These are phyloP conservation scores for Boletellus deceptivus DNA, from an alignment of 1,284 basidiomycete species.

Conservation along the genomic window DNA sequence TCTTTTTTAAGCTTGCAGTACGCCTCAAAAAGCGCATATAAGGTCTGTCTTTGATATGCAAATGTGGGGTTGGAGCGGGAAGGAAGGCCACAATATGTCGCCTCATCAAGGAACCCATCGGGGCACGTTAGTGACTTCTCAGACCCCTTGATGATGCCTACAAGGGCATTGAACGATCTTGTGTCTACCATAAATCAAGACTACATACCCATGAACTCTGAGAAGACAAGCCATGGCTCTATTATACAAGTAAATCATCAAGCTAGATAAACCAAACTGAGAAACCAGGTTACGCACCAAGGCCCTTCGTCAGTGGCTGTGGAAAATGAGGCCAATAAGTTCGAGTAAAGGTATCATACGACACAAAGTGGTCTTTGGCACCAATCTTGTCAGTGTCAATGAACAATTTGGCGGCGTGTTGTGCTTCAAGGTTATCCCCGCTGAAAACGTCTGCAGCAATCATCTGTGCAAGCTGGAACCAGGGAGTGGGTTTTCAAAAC, in stretches of 20 bases:
- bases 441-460: slow-evolving; percentile 23
- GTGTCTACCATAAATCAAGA: background rate
- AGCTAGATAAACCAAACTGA: background rate
- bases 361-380: slow-evolving; percentile 34
- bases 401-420: slow-evolving; percentile 14
- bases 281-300: slow-evolving; percentile 41
- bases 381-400: slow-evolving; percentile 14
- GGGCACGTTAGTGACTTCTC: slow-evolving; percentile 43
- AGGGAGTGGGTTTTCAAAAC: slow-evolving; percentile 2
- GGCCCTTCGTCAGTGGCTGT: slow-evolving; percentile 49
- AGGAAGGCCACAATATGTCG: slow-evolving; percentile 48
- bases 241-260: background rate
- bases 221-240: slow-evolving; percentile 66
- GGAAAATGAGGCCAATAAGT: slow-evolving; percentile 67
- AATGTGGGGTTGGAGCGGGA: slow-evolving; percentile 55
- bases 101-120: slow-evolving; percentile 41
- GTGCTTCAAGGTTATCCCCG: slow-evolving; percentile 8
- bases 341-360: slow-evolving; percentile 50
- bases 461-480: slow-evolving; percentile 14
- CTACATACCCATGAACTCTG: slow-evolving; percentile 59
- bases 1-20: slow-evolving; percentile 51
- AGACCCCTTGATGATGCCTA: slow-evolving; percentile 69
- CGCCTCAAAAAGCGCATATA: slow-evolving; percentile 56
- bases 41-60: slow-evolving; percentile 42
- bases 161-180: slow-evolving; percentile 21